phyloP scores from a whole-genome alignment of 2,329 filamentous ascomycete genomes.

The Fusarium guadeloupense region DNA sequence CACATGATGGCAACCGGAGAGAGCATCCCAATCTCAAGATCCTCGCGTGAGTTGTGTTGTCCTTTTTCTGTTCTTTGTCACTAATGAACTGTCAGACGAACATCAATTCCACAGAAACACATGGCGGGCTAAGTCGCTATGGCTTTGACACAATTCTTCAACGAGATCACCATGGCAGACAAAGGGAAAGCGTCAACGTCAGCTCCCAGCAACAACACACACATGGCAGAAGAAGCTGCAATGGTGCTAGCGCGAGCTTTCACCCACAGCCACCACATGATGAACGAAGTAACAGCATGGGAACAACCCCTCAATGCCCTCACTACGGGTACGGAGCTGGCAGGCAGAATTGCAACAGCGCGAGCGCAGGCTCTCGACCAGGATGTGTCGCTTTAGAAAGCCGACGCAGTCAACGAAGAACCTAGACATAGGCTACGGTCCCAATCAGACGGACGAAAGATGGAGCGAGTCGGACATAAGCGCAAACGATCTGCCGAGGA shows the following conservation, averaged over 20 bases:
- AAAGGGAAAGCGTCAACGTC: too few relatives aligned
- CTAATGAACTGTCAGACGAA: neutral
- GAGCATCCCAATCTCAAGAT: neutral
- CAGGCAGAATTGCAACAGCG: too few relatives aligned
- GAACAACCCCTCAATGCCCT: too few relatives aligned
- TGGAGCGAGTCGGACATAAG: neutral
- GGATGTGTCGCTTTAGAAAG: neutral
- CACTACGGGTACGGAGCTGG: too few relatives aligned
- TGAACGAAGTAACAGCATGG: too few relatives aligned
- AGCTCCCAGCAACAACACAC: neutral
- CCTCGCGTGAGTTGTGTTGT: neutral
- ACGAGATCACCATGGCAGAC: too few relatives aligned
- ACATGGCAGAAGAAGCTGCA: neutral
- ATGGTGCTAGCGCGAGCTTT: neutral
- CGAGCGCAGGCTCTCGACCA: neutral
- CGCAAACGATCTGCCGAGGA: neutral
- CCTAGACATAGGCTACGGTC: neutral
- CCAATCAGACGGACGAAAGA: neutral
- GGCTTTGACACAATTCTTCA: neutral
- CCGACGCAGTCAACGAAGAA: neutral
- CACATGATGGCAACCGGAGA: neutral
- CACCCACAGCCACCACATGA: too few relatives aligned
- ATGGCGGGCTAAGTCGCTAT: conserved; percentile 1
- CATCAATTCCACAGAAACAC: neutral
- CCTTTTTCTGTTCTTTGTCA: neutral